A percentile compares a stretch with the other conserved stretches of the same genome.
These are phyloP conservation scores for Clohesyomyces aquaticus DNA, from an alignment of 495 filamentous ascomycete genomes.

Conservation along the genomic window DNA sequence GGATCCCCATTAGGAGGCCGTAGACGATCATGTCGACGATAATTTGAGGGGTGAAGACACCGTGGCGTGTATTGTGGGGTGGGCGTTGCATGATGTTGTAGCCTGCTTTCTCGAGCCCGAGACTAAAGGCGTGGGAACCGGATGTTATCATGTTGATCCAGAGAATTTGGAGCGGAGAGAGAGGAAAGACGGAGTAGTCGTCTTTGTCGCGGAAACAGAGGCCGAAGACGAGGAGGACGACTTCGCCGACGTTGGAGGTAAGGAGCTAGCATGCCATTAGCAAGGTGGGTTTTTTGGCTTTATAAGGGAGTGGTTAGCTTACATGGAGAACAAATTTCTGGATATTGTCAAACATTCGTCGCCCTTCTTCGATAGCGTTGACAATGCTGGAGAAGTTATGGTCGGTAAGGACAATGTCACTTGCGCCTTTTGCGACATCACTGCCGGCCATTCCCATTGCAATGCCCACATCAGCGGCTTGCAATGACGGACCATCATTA, in stretches of 20 bases:
- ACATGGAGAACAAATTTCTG: constrained; percentile 74
- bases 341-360: constrained; percentile 76
- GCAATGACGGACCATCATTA: constrained; percentile 76
- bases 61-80: constrained; percentile 63
- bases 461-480: constrained; percentile 77
- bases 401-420: constrained; percentile 72
- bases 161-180: constrained; percentile 67
- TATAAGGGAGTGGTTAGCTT: not conserved
- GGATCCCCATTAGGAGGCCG: constrained; percentile 66
- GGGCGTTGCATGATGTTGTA: constrained; percentile 69
- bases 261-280: constrained; percentile 57
- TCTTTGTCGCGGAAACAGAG: constrained; percentile 66
- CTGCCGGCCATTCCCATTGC: constrained; percentile 74
- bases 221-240: constrained; percentile 67
- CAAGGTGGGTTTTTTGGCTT: not conserved
- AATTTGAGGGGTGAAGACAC: constrained; percentile 69
- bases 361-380: constrained; percentile 70
- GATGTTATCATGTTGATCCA: constrained; percentile 78
- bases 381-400: constrained; percentile 82
- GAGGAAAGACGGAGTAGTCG: constrained; percentile 70
- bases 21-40: constrained; percentile 61
- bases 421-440: constrained; percentile 78
- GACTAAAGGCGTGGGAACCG: constrained; percentile 69
- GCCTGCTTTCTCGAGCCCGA: constrained; percentile 66
- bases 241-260: constrained; percentile 70